These are phyloP conservation scores for Haplosporangium gracile DNA, from an alignment of 192 early-diverging fungal genomes.

Conservation along the genomic window DNA sequence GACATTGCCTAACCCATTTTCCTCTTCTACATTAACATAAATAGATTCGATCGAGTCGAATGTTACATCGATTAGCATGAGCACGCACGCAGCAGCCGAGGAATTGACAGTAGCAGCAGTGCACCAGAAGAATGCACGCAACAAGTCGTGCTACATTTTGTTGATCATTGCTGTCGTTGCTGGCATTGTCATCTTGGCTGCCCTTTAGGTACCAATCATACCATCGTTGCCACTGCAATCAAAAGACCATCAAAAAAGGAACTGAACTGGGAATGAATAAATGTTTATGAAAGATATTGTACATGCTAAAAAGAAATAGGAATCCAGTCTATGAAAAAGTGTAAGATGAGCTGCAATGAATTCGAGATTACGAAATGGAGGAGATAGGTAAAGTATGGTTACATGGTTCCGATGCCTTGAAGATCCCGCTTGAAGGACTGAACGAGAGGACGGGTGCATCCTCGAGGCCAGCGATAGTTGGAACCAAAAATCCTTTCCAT, in stretches of 20 bases:
- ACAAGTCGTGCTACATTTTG: slow-evolving; percentile 87
- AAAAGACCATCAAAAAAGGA: neutral
- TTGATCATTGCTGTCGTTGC: slow-evolving; percentile 79
- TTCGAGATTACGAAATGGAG: neutral
- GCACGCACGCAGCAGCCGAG: slow-evolving; percentile 83
- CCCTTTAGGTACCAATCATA: slow-evolving; percentile 17
- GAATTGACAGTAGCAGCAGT: slow-evolving; percentile 83
- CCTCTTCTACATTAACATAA: neutral
- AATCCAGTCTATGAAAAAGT: neutral
- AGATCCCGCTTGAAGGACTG: slow-evolving; percentile 57
- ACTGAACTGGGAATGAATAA: neutral
- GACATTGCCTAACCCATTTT: neutral
- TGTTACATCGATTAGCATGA: slow-evolving; percentile 82
- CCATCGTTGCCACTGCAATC: neutral
- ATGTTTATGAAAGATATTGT: neutral
- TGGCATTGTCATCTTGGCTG: slow-evolving; percentile 52
- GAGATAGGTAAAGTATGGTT: neutral
- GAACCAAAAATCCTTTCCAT: slow-evolving; percentile 59
- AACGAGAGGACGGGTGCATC: slow-evolving; percentile 61
- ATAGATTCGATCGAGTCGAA: slow-evolving; percentile 77
- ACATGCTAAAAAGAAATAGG: neutral
- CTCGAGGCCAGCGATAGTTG: slow-evolving; percentile 63
- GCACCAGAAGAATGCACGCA: slow-evolving; percentile 81
- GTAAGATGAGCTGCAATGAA: neutral
- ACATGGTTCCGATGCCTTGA: slow-evolving; percentile 52